Evolutionary conservation across 2,329 filamentous ascomycete species (phyloP).

Genomic region (Fusarium decemcellulare): DNA sequence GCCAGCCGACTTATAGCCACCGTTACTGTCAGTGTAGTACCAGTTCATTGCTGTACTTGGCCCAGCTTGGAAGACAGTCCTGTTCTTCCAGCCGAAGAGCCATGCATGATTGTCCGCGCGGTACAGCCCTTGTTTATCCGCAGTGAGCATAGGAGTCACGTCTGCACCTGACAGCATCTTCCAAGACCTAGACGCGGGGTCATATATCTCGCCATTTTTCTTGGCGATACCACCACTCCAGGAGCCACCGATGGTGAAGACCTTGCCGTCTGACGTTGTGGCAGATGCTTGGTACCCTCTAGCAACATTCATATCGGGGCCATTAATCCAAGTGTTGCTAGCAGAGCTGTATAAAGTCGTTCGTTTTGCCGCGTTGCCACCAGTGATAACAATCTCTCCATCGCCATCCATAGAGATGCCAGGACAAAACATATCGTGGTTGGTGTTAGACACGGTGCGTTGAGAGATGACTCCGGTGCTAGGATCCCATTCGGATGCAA

Average conservation of each 20-base stretch:
- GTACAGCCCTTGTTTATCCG: not conserved
- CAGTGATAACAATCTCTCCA: conserved; percentile 67
- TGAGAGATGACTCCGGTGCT: conserved; percentile 21
- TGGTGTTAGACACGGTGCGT: conserved; percentile 54
- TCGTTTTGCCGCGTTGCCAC: conserved; percentile 64
- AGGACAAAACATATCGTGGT: conserved; percentile 71
- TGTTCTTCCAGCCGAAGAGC: not conserved
- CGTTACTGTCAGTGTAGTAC: not conserved
- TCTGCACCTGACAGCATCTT: not conserved
- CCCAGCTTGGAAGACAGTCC: not conserved
- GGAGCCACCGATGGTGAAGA: not conserved
- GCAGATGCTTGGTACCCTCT: not conserved
- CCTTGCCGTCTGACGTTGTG: not conserved
- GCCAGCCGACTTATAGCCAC: conserved; percentile 28
- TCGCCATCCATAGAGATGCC: conserved; percentile 65
- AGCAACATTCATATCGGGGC: conserved; percentile 16
- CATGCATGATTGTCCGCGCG: not conserved
- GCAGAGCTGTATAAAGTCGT: conserved; percentile 62
- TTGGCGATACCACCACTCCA: not conserved
- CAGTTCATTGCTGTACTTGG: not conserved
- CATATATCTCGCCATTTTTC: not conserved
- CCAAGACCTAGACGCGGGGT: not conserved
- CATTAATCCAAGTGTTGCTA: conserved; percentile 21
- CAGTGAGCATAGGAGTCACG: not conserved
- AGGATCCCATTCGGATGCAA: conserved; percentile 32